phyloP scores from a whole-genome alignment of 495 filamentous ascomycete genomes.

The Neurospora discreta region DNA sequence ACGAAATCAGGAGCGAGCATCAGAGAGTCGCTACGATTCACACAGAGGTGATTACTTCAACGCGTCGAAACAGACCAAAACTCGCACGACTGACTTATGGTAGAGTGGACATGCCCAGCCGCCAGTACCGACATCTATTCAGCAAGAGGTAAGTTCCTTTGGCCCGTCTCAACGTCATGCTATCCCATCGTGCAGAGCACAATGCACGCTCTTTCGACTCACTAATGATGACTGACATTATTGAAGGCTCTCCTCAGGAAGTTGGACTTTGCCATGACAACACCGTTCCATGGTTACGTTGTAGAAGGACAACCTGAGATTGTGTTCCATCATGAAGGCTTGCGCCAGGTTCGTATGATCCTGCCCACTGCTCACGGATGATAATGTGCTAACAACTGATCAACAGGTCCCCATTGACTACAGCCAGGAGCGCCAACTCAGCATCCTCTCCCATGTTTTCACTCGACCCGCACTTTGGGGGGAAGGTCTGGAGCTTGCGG shows the following conservation, averaged over 20 bases:
- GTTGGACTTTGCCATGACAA: neutral
- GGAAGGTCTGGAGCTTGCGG: neutral
- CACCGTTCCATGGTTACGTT: neutral
- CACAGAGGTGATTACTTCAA: neutral
- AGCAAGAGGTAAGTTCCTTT: neutral
- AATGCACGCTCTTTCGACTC: too few species aligned
- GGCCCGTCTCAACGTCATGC: neutral
- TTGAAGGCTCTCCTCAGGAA: neutral
- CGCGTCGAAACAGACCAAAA: neutral
- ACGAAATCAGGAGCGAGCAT: neutral
- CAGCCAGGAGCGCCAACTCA: neutral
- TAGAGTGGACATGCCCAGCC: neutral
- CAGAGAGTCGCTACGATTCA: neutral
- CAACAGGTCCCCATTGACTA: neutral
- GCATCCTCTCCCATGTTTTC: neutral
- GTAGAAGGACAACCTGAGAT: neutral
- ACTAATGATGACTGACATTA: neutral
- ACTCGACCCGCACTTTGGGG: neutral
- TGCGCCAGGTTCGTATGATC: neutral
- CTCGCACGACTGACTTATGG: neutral
- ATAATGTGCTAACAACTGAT: neutral
- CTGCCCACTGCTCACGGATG: neutral
- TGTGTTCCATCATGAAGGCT: neutral
- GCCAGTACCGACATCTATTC: neutral
- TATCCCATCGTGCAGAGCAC: too few species aligned